Conservation (phyloP, 345 rosid species). For the Microcos paniculata region DNA sequence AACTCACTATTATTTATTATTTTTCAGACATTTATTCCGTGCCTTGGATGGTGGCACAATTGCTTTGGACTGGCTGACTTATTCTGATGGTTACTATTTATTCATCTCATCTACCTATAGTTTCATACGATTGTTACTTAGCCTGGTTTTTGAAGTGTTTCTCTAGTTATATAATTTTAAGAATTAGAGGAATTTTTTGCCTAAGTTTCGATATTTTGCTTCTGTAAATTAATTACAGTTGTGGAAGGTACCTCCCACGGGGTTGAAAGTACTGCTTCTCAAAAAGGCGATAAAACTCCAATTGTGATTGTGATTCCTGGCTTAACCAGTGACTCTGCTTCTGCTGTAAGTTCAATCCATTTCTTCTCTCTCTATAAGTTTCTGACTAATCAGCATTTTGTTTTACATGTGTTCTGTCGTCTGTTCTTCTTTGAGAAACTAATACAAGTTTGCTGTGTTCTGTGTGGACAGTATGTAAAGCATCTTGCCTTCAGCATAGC, state of each 20-base stretch:
- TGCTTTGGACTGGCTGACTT: slow-evolving; percentile 81
- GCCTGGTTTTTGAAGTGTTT: not conserved
- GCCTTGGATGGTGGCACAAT: slow-evolving; percentile 85
- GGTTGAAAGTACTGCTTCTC: slow-evolving; percentile 21
- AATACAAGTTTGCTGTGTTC: not conserved
- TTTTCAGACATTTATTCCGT: slow-evolving; percentile 55
- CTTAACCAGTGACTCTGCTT: slow-evolving; percentile 63
- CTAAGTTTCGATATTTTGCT: not conserved
- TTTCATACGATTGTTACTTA: not conserved
- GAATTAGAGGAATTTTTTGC: not conserved
- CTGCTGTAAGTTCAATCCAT: slow-evolving; percentile 40
- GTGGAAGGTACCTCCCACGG: slow-evolving; percentile 18
- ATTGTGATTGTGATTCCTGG: slow-evolving; percentile 72
- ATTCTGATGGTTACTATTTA: slow-evolving; percentile 47
- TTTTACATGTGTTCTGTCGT: not conserved
- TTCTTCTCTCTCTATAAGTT: not conserved
- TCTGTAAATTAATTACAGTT: slow-evolving; percentile 27
- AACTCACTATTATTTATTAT: not conserved
- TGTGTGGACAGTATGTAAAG: slow-evolving; percentile 56
- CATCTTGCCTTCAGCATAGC: slow-evolving; percentile 65
- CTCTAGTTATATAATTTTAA: not conserved
- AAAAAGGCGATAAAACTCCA: slow-evolving; percentile 48
- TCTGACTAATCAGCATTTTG: not conserved
- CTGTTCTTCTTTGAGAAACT: not conserved
- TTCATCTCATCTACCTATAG: not conserved